Conservation (phyloP, 108 stramenopile species). For the Schizochytrium sp. region DNA sequence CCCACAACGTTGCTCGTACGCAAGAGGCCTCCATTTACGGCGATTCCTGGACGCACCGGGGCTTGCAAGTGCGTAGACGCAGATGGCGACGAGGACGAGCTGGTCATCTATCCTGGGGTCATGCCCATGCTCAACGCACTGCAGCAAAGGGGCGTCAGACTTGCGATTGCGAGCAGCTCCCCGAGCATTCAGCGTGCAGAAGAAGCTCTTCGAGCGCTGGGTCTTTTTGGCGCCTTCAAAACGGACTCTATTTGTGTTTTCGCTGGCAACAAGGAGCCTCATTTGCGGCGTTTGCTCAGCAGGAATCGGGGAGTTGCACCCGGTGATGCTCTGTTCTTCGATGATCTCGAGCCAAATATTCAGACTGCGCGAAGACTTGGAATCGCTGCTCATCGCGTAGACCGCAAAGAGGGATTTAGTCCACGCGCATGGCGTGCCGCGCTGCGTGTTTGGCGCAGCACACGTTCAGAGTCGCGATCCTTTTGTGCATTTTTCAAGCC, state of each 20-base stretch:
- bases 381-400: background rate
- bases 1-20: background rate
- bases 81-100: background rate
- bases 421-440: background rate
- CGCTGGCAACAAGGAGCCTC: background rate
- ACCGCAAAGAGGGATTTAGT: background rate
- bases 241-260: background rate
- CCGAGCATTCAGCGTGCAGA: background rate
- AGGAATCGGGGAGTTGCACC: background rate
- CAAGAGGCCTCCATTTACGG: background rate
- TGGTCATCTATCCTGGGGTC: background rate
- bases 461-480: background rate
- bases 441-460: background rate
- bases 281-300: background rate
- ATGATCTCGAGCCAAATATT: background rate
- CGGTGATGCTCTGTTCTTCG: background rate
- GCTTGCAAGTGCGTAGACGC: background rate
- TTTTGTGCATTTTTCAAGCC: background rate
- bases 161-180: background rate
- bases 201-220: background rate
- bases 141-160: background rate
- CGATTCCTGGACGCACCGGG: background rate
- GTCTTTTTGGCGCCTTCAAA: background rate
- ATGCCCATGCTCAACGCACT: background rate
- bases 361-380: background rate